phyloP scores from a whole-genome alignment of 371 early-diverging fungal species.

The Mortierella sp. region DNA sequence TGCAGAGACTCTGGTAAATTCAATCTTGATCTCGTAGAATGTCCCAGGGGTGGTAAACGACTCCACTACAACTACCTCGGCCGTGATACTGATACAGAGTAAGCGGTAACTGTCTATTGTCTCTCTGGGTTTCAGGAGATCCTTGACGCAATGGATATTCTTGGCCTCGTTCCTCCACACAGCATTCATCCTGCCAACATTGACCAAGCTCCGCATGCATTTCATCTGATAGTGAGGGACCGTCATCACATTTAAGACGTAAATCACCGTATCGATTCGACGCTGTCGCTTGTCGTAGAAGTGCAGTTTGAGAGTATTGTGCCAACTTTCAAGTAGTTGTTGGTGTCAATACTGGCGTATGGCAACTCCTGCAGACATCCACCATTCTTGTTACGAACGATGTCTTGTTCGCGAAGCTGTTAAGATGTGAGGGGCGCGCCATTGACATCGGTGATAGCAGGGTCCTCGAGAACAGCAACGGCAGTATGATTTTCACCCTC shows the following conservation, averaged over 20 bases:
- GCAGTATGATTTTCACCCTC: neutral
- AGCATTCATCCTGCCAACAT: conserved; percentile 15
- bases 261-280: conserved; percentile 15
- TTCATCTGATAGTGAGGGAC: conserved; percentile 19
- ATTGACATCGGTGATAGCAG: neutral
- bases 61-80: neutral
- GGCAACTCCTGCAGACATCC: conserved; percentile 33
- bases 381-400: neutral
- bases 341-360: conserved; percentile 29
- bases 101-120: neutral
- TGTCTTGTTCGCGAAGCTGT: conserved; percentile 1
- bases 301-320: conserved; percentile 20
- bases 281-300: conserved; percentile 16
- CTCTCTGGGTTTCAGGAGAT: neutral
- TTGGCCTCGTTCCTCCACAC: conserved; percentile 7
- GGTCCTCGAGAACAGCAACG: neutral
- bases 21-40: neutral
- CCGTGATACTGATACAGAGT: neutral
- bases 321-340: conserved; percentile 18
- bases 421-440: neutral
- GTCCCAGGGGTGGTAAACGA: neutral
- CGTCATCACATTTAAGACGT: conserved; percentile 7
- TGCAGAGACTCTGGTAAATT: neutral
- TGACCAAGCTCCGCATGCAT: conserved; percentile 6
- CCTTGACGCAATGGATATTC: neutral